Conservation (phyloP, 2,329 filamentous ascomycete species). For the Pseudocercospora vitis region DNA sequence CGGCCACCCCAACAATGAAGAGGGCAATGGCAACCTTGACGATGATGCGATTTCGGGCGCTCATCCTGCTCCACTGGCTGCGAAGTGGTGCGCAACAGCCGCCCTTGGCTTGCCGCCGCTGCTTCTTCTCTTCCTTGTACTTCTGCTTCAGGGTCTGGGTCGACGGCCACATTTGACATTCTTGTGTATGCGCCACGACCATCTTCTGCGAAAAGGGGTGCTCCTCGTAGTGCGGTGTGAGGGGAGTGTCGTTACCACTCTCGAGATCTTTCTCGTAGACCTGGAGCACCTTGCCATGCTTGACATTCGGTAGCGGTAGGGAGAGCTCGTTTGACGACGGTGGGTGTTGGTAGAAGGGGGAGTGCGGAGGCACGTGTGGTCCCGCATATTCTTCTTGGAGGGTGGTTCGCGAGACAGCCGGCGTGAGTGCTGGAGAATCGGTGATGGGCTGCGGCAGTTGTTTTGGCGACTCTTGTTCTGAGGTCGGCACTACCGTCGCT, state of each 20-base stretch:
- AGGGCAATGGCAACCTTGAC: constrained; percentile 49
- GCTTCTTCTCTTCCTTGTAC: constrained; percentile 40
- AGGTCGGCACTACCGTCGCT: constrained; percentile 41
- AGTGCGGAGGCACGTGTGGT: constrained; percentile 42
- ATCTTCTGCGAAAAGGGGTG: constrained; percentile 44
- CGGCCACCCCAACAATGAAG: constrained; percentile 47
- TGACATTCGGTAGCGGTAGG: constrained; percentile 26
- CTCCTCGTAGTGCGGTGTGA: constrained; percentile 38
- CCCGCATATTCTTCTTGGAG: constrained; percentile 38
- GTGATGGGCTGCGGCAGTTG: constrained; percentile 34
- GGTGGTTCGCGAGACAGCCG: constrained; percentile 34
- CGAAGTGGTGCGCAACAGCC: constrained; percentile 31
- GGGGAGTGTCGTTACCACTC: constrained; percentile 31
- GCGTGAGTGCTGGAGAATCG: constrained; percentile 39
- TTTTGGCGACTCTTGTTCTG: constrained; percentile 24
- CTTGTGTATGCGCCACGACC: constrained; percentile 47
- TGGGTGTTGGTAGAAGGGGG: constrained; percentile 51
- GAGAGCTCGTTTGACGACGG: constrained; percentile 44
- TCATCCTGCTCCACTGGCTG: constrained; percentile 41
- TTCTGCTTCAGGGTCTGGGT: constrained; percentile 49
- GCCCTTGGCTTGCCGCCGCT: constrained; percentile 35
- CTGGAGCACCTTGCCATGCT: constrained; percentile 26
- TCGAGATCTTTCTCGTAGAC: constrained; percentile 44
- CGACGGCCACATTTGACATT: constrained; percentile 55
- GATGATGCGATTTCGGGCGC: constrained; percentile 46